Percentiles rank a stretch among this genome's conserved stretches.
phyloP scores from a whole-genome alignment of 768 basidiomycete species.

The Kwoniella newhampshirensis region DNA sequence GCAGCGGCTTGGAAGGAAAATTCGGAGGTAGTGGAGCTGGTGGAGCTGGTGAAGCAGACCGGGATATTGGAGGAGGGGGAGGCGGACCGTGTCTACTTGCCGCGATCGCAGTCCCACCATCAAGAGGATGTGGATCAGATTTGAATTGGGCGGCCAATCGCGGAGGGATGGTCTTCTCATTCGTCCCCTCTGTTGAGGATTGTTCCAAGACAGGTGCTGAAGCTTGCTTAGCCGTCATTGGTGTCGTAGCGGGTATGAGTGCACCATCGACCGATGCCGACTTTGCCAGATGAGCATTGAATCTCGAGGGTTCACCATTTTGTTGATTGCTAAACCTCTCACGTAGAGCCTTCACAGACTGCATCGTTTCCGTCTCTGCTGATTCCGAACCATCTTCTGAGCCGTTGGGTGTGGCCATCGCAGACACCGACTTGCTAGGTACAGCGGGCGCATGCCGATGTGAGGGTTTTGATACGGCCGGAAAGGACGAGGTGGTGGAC shows the following conservation, averaged over 20 bases:
- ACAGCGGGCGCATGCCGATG: slow-evolving; percentile 18
- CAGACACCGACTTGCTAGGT: slow-evolving; percentile 16
- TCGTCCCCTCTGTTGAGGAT: slow-evolving; percentile 23
- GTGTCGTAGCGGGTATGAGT: neutral
- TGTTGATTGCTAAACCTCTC: slow-evolving; percentile 19
- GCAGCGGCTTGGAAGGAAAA: slow-evolving; percentile 22
- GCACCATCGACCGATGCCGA: slow-evolving; percentile 7
- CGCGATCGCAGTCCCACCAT: neutral
- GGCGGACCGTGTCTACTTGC: slow-evolving; percentile 9
- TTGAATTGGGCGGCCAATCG: neutral
- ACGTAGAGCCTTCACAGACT: slow-evolving; percentile 30
- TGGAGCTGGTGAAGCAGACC: slow-evolving; percentile 26
- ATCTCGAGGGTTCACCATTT: slow-evolving; percentile 7
- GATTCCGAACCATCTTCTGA: slow-evolving; percentile 5
- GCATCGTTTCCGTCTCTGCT: neutral
- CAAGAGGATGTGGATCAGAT: too few relatives aligned
- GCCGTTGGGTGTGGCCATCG: slow-evolving; percentile 1
- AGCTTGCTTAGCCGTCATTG: slow-evolving; percentile 11
- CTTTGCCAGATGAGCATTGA: slow-evolving; percentile 2
- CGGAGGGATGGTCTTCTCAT: neutral
- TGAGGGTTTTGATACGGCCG: slow-evolving; percentile 1
- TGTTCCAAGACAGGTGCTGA: slow-evolving; percentile 19
- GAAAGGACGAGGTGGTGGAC: neutral
- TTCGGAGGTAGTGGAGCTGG: slow-evolving; percentile 18
- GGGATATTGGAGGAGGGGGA: slow-evolving; percentile 22